Base-by-base conservation (phyloP, 192 early-diverging fungal genomes). In the Entomortierella beljakovae region DNA sequence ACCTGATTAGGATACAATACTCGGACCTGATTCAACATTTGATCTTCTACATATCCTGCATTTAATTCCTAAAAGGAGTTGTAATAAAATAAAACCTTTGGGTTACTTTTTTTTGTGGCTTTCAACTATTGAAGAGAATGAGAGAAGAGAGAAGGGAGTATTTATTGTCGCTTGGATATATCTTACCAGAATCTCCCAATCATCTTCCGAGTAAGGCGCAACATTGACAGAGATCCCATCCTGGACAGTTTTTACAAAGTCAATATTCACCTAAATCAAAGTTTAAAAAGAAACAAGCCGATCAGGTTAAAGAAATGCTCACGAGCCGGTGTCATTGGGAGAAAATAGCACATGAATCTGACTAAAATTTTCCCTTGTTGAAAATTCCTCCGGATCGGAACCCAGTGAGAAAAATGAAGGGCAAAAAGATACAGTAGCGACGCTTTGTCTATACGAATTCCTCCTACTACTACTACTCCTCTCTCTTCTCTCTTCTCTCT, bases 141-240 rank as follows among this genome's bases (percentile, higher is more conserved):
- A 23, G n/a, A 16, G 25, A 16, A n/a, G 26, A 51, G 28, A 35
- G 6, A 54, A 57, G 18, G 46, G 8, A 35, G 29, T 49, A 6
- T n/a, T 10, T 11, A 26, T 73, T 16, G 32, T 34, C 25, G 23
- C 32, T n/a, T 16, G 15, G 33, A 15, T 23, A n/a, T 3, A 10
- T 26, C 80, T 61, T 84, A 87, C 87, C 77, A 94, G 59, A 50
- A 94, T 93, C 79, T 94, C 93, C 92, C 92, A 94, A 74, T 94
- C 93, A 56, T 94, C 92, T 37, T 88, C 86, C 8, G 84, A 84
- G 51, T 80, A 82, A 0, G 92, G 92, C 51, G 90, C 94, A 26
- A 94, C 92, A 62, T 88, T 80, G 0, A 92, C 90, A 37, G 84
- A 81, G 13, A 81, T 81, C 31, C 91, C 89, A 16, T 86, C 84